phyloP scores from a whole-genome alignment of 2,329 filamentous ascomycete genomes.

The Hymenoscyphus repandus region DNA sequence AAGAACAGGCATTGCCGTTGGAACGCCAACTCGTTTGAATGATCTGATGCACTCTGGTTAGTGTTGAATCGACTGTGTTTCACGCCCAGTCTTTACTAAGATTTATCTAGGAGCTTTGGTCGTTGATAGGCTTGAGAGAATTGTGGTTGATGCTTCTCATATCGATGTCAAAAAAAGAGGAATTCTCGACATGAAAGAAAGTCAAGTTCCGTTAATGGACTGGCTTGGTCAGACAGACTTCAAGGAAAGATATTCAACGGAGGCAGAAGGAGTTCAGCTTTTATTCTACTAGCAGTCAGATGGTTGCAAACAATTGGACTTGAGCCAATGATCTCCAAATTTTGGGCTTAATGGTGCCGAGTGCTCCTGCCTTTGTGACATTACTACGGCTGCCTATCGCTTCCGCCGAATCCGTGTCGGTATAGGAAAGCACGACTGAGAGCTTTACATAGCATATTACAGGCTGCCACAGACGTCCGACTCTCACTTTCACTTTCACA shows the following conservation, averaged over 20 bases:
- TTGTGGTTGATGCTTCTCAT: conserved; percentile 87
- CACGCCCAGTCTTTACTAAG: conserved; percentile 10
- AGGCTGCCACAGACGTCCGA: too few species aligned
- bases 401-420: too few species aligned
- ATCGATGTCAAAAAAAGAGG: conserved; percentile 93
- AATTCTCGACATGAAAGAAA: conserved; percentile 93
- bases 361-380: too few species aligned
- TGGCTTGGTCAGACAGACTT: conserved; percentile 69
- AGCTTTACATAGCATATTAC: too few species aligned
- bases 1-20: conserved; percentile 80
- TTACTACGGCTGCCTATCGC: too few species aligned
- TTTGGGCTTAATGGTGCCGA: too few species aligned
- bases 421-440: too few species aligned
- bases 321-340: too few species aligned
- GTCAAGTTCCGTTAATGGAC: conserved; percentile 71
- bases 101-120: conserved; percentile 57
- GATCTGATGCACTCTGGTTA: conserved; percentile 78
- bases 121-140: conserved; percentile 63
- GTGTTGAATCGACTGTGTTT: conserved; percentile 20
- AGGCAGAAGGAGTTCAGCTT: conserved; percentile 53
- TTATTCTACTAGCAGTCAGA: conserved; percentile 53
- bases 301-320: background rate
- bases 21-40: conserved; percentile 76
- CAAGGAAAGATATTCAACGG: conserved; percentile 58
- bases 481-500: too few species aligned